These are phyloP conservation scores for Vitis hybrid DNA, from an alignment of 177 flowering plant species.

Conservation along the genomic window DNA sequence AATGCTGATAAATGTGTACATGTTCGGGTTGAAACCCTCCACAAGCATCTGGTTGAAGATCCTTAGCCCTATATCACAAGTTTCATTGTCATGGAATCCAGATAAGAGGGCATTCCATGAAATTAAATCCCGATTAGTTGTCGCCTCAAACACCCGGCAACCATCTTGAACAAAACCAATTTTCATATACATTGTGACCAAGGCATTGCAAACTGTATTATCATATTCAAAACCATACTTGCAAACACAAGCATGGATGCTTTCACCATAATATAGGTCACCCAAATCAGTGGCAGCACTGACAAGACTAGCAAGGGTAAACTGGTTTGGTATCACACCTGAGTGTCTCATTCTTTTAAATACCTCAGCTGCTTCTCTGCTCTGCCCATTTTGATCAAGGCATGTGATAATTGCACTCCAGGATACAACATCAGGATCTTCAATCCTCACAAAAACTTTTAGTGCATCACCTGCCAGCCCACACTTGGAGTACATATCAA, in stretches of 20 bases:
- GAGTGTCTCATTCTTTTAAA: slow-evolving; percentile 25
- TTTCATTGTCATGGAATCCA: slow-evolving; percentile 34
- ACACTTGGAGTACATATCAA: slow-evolving; percentile 49
- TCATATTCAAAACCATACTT: slow-evolving; percentile 46
- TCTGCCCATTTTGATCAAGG: slow-evolving; percentile 31
- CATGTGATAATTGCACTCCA: slow-evolving; percentile 40
- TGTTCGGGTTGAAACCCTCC: slow-evolving; percentile 42
- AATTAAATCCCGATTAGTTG: slow-evolving; percentile 34
- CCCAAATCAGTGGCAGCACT: slow-evolving; percentile 36
- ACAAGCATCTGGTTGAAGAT: slow-evolving; percentile 45
- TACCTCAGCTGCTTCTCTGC: slow-evolving; percentile 18
- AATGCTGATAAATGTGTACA: slow-evolving; percentile 33
- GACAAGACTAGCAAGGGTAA: slow-evolving; percentile 41
- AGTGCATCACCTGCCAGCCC: slow-evolving; percentile 45
- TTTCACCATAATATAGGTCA: slow-evolving; percentile 29
- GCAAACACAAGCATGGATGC: slow-evolving; percentile 40
- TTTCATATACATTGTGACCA: slow-evolving; percentile 55
- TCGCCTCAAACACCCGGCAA: slow-evolving; percentile 30
- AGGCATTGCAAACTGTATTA: slow-evolving; percentile 40
- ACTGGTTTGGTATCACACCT: slow-evolving; percentile 38
- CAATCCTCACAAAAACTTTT: slow-evolving; percentile 35
- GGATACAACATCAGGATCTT: slow-evolving; percentile 47
- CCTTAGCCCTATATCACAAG: slow-evolving; percentile 24
- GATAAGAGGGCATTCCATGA: slow-evolving; percentile 64
- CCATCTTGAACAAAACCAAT: slow-evolving; percentile 37